Evolutionary conservation across 805 yeast species (phyloP).

Genomic region (Schwanniomyces polymorphus): DNA sequence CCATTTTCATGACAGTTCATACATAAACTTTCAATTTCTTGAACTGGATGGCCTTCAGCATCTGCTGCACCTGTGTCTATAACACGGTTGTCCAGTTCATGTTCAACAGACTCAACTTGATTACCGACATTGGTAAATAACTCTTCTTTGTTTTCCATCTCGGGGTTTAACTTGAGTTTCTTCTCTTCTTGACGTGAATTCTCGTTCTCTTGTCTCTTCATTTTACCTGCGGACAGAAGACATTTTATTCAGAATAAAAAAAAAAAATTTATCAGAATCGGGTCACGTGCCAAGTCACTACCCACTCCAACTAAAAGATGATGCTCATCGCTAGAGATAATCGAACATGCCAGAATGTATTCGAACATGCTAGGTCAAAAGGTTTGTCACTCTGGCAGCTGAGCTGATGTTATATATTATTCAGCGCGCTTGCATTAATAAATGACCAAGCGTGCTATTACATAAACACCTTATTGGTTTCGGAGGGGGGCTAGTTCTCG

Average conservation of each 20-base stretch:
- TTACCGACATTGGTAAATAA: conserved; percentile 38
- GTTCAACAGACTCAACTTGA: conserved; percentile 34
- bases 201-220: conserved; percentile 19
- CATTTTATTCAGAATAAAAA: background rate
- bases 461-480: no score
- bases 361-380: background rate
- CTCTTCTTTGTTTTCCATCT: conserved; percentile 11
- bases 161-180: conserved; percentile 5
- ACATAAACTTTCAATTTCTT: conserved; percentile 91
- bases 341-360: background rate
- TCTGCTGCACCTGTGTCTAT: conserved; percentile 75
- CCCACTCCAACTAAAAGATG: background rate
- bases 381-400: background rate
- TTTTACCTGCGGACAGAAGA: background rate
- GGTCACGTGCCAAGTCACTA: background rate
- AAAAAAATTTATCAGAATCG: background rate
- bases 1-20: conserved; percentile 94
- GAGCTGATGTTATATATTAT: background rate
- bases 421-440: no score
- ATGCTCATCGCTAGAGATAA: background rate
- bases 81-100: conserved; percentile 26
- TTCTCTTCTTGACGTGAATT: conserved; percentile 8
- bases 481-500: no score
- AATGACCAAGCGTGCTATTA: no score
- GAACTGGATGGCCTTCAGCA: conserved; percentile 90